Conservation (phyloP, 768 basidiomycete genomes). For the Cystobasidium onofrii region DNA sequence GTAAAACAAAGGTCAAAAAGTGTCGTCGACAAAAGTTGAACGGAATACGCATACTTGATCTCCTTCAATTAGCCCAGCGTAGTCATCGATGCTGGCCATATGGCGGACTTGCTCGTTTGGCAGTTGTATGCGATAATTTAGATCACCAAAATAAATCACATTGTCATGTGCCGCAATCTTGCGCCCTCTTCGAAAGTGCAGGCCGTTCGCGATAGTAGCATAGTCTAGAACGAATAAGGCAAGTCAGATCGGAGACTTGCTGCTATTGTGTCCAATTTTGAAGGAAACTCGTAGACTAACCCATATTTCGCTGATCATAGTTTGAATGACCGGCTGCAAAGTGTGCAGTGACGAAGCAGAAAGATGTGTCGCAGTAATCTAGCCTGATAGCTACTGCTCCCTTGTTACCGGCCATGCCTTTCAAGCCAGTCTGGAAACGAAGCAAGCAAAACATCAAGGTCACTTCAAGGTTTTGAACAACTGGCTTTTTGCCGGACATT, state of each 20-base stretch:
- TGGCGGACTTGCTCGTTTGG: constrained; percentile 70
- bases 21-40: constrained; percentile 2
- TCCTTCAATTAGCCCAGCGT: constrained; percentile 64
- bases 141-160: constrained; percentile 87
- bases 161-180: constrained; percentile 81
- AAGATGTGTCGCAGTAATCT: constrained; percentile 79
- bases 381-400: constrained; percentile 90
- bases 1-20: neutral
- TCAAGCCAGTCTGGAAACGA: constrained; percentile 53
- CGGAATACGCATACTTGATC: constrained; percentile 62
- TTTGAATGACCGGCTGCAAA: constrained; percentile 91
- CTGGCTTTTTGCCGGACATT: too few relatives aligned
- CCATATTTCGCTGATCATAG: constrained; percentile 68
- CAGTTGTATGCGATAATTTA: constrained; percentile 86
- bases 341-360: constrained; percentile 93
- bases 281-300: constrained; percentile 44
- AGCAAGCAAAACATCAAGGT: constrained; percentile 56
- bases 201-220: constrained; percentile 67
- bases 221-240: constrained; percentile 71
- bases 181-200: constrained; percentile 84
- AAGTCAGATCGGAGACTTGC: too few relatives aligned
- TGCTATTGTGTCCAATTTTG: neutral
- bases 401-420: constrained; percentile 93
- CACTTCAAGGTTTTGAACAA: too few relatives aligned
- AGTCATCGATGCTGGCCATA: constrained; percentile 58